A percentile compares a stretch with the other conserved stretches of the same genome.
Evolutionary conservation across 2,329 filamentous ascomycete species (phyloP).

Genomic region (Colletotrichum orbiculare): DNA sequence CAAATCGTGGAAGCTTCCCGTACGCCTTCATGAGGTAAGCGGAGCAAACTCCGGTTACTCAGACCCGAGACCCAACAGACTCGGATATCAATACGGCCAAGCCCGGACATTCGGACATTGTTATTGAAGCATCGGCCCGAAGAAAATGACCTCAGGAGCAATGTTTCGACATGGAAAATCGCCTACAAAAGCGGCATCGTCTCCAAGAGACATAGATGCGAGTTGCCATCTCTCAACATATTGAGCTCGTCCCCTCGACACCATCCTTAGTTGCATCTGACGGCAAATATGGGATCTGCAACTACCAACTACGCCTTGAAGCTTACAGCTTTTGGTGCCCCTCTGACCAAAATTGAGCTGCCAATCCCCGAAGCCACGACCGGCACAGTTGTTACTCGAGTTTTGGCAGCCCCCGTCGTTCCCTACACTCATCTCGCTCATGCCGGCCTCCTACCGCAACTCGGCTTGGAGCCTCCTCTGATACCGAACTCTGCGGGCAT

Average conservation of each 20-base stretch:
- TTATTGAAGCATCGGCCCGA: too few species aligned
- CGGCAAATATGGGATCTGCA: not conserved
- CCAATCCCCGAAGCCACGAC: not conserved
- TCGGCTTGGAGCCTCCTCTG: conserved; percentile 39
- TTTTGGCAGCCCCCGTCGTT: not conserved
- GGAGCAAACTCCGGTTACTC: not conserved
- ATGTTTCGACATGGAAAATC: too few species aligned
- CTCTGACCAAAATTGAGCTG: not conserved
- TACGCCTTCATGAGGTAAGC: conserved; percentile 8
- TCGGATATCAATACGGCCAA: too few species aligned
- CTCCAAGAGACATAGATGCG: too few species aligned
- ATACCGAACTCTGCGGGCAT: conserved; percentile 48
- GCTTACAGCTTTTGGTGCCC: not conserved
- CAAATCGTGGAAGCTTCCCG: not conserved
- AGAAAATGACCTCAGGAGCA: too few species aligned
- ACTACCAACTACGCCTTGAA: not conserved
- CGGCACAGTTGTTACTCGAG: not conserved
- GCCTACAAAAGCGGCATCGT: too few species aligned
- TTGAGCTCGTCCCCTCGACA: too few species aligned
- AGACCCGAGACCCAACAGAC: too few species aligned
- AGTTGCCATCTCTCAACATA: too few species aligned
- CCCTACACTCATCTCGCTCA: not conserved
- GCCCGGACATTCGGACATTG: too few species aligned
- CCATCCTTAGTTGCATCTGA: not conserved
- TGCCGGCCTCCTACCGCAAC: conserved; percentile 2